Evolutionary conservation across 2,329 filamentous ascomycete genomes (phyloP), one percentile per base, ranked within the genome.

Genomic region (Sclerotinia trifoliorum): DNA sequence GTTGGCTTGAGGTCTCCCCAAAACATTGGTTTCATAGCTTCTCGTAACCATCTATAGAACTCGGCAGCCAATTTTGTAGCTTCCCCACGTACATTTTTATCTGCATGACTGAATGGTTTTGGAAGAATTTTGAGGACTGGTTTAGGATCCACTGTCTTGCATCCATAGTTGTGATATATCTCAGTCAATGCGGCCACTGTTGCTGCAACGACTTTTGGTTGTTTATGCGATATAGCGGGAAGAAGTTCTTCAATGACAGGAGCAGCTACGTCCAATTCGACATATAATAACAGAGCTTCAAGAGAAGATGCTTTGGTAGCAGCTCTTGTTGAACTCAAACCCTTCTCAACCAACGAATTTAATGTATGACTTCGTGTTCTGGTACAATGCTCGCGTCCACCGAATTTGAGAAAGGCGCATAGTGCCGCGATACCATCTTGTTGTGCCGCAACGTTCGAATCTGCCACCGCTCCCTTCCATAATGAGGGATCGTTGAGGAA

Each of bases 21-120:
- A 78, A 99, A 98, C 80, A 98, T 90, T 49, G 94, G 93, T 78
- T 99, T 99, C 89, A 99, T 97, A 15, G 94, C 94, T 72, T 99
- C 95, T 73, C 94, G 91, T 46, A 99, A 84, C 95, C 96, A 99
- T 79, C 95, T 85, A 80, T 99, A 99, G 68, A 99, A 87, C 78
- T 99, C 96, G 60, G 97, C 92, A 0, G 94, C 91, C 68, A 99
- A 83, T 74, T 90, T 93, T 58, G 95, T 95, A 39, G 94, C 93
- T 78, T 97, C 95, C 4, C 94, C 93, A 79, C 95, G 90, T 21
- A 99, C 92, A 78, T 98, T 98, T 81, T 99, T 99, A 83, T 99
- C 95, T 44, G 95, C 94, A 78, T 98, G 95, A 26, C 92, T 93
- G 77, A 97, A 99, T 2, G 90, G 90, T 77, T 97, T 96, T 3